Evolutionary conservation across 495 filamentous ascomycete species (phyloP).

Genomic region (Penicillium crystallinum): DNA sequence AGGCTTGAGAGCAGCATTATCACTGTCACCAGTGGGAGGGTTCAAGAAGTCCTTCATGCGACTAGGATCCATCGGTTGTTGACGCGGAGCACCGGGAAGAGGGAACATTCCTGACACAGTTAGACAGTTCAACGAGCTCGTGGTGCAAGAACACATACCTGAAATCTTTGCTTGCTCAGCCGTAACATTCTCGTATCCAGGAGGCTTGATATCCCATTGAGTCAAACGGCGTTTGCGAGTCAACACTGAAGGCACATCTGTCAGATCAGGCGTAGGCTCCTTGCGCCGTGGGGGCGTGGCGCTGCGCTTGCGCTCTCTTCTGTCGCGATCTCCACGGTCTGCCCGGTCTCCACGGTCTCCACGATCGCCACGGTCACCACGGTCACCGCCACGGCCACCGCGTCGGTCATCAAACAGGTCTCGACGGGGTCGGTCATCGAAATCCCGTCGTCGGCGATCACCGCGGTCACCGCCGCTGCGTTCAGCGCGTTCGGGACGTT

Average conservation of each 20-base stretch:
- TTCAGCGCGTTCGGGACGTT: slow-evolving; percentile 9
- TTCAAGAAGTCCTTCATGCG: slow-evolving; percentile 94
- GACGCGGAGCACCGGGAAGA: slow-evolving; percentile 87
- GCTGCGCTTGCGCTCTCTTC: slow-evolving; percentile 69
- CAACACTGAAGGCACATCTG: slow-evolving; percentile 69
- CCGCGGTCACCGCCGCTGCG: slow-evolving; percentile 35
- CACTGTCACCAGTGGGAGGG: slow-evolving; percentile 70
- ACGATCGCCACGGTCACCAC: slow-evolving; percentile 37
- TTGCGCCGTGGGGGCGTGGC: slow-evolving; percentile 79
- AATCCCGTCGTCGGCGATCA: slow-evolving; percentile 24
- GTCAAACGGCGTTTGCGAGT: slow-evolving; percentile 86
- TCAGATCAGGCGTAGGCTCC: slow-evolving; percentile 94
- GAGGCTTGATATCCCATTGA: slow-evolving; percentile 99
- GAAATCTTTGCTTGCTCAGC: slow-evolving; percentile 98
- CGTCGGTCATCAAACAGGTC: slow-evolving; percentile 28
- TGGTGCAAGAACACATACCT: slow-evolving; percentile 37
- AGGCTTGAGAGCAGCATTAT: slow-evolving; percentile 77
- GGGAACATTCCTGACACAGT: slow-evolving; percentile 77
- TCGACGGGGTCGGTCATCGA: slow-evolving; percentile 26
- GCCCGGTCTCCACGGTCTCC: slow-evolving; percentile 23
- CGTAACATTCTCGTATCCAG: slow-evolving; percentile 96
- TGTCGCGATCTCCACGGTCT: slow-evolving; percentile 33
- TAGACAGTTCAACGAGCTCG: slow-evolving; percentile 1
- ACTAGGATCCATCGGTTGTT: slow-evolving; percentile 93
- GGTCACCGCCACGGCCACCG: slow-evolving; percentile 21